These are phyloP conservation scores for Ceratobasidium sp. DNA, from an alignment of 1,284 basidiomycete genomes.

Conservation along the genomic window DNA sequence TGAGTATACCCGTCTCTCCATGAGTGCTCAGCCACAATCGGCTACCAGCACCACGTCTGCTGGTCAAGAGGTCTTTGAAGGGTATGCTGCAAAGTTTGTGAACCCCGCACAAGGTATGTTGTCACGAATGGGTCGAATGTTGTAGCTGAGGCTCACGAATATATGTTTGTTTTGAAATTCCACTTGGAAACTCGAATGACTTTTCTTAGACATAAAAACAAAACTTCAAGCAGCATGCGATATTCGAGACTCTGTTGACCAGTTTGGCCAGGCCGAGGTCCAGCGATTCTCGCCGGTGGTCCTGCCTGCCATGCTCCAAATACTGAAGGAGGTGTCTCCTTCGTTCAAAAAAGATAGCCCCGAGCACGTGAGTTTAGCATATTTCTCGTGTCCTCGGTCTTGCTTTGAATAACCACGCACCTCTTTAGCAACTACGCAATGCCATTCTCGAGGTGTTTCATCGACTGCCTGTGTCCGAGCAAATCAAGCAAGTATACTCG, in stretches of 20 bases:
- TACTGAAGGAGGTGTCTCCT: slow-evolving; percentile 26
- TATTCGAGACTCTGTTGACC: slow-evolving; percentile 87
- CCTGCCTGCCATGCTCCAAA: slow-evolving; percentile 30
- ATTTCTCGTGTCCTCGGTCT: not conserved
- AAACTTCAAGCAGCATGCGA: slow-evolving; percentile 77
- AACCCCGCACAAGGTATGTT: slow-evolving; percentile 24
- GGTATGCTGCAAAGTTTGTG: slow-evolving; percentile 33
- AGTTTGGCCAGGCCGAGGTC: slow-evolving; percentile 81
- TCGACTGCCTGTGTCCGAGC: slow-evolving; percentile 84
- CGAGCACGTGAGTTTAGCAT: slow-evolving; percentile 29
- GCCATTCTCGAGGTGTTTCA: slow-evolving; percentile 88
- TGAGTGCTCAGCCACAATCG: slow-evolving; percentile 20
- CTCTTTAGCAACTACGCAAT: slow-evolving; percentile 80
- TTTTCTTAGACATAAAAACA: slow-evolving; percentile 64
- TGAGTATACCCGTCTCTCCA: not conserved
- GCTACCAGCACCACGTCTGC: slow-evolving; percentile 8
- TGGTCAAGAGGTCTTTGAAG: slow-evolving; percentile 35
- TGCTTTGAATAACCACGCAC: not conserved
- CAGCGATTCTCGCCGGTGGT: slow-evolving; percentile 57
- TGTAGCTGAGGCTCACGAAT: too few relatives aligned
- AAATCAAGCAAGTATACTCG: slow-evolving; percentile 72
- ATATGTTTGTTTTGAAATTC: not conserved
- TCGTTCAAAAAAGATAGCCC: slow-evolving; percentile 34
- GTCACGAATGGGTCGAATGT: too few relatives aligned
- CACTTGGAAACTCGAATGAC: not conserved